Percentiles rank a stretch among this genome's conserved stretches.
These are phyloP conservation scores for Fusarium anguioides DNA, from an alignment of 2,329 filamentous ascomycete species.

Conservation along the genomic window DNA sequence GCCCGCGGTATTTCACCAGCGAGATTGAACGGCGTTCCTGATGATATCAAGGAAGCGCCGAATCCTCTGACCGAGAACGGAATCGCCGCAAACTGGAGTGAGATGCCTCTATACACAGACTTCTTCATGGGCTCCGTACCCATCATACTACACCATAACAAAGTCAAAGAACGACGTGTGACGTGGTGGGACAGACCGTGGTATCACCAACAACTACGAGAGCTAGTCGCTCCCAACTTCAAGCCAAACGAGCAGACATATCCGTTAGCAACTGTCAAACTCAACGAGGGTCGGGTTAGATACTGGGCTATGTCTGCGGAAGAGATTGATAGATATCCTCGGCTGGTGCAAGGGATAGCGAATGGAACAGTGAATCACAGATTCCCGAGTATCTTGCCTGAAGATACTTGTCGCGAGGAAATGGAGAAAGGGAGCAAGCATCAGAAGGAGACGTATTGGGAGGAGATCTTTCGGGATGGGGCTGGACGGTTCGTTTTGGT, in stretches of 20 bases:
- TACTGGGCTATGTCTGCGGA: slow-evolving; percentile 13
- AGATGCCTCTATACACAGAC: background rate
- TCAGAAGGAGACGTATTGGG: background rate
- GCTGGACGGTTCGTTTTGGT: background rate
- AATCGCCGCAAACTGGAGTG: background rate
- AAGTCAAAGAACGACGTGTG: background rate
- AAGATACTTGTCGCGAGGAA: too few species aligned
- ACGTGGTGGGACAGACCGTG: slow-evolving; percentile 11
- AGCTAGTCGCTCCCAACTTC: background rate
- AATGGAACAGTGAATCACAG: too few species aligned
- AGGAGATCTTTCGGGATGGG: slow-evolving; percentile 2
- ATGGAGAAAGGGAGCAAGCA: too few species aligned
- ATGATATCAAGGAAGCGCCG: background rate
- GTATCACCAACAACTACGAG: background rate
- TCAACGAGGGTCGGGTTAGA: background rate
- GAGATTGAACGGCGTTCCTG: background rate
- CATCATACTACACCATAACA: background rate
- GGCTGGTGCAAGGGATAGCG: too few species aligned
- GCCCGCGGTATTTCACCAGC: background rate
- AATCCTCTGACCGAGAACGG: background rate
- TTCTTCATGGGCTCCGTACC: background rate
- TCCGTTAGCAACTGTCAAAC: background rate
- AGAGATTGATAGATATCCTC: too few species aligned
- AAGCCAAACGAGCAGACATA: background rate
- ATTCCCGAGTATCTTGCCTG: too few species aligned